Evolutionary conservation across 139 green algal genomes (phyloP).

Genomic region (Closterium sp.): DNA sequence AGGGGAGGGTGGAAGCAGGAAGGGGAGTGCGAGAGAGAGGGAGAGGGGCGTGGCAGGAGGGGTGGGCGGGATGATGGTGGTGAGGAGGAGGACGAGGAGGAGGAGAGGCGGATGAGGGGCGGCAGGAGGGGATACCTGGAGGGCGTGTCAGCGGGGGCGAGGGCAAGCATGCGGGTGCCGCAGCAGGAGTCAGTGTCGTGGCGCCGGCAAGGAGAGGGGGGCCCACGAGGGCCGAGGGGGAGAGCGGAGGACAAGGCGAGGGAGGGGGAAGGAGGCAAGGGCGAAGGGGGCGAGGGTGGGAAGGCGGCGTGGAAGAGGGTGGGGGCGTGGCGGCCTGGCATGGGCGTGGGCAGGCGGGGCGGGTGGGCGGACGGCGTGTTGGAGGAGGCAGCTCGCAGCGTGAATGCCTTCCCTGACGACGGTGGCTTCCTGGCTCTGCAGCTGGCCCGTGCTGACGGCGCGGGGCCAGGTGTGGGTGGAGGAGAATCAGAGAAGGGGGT

Average conservation of each 20-base stretch:
- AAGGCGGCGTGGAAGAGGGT: background rate
- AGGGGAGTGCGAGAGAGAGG: background rate
- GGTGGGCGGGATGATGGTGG: background rate
- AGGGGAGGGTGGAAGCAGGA: background rate
- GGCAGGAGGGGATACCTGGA: slow-evolving; percentile 23
- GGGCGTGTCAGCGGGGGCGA: background rate
- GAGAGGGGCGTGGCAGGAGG: background rate
- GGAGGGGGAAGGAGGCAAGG: background rate
- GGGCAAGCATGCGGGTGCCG: background rate
- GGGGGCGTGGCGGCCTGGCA: background rate
- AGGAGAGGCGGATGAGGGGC: background rate
- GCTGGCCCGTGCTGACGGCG: no score
- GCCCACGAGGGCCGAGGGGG: background rate
- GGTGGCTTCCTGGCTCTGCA: background rate
- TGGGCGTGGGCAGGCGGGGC: background rate
- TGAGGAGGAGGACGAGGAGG: slow-evolving; percentile 6
- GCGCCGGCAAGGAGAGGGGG: background rate
- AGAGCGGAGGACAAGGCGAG: background rate
- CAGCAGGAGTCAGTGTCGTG: background rate
- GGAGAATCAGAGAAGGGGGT: background rate
- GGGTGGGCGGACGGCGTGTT: background rate
- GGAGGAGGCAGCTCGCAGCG: slow-evolving; percentile 1
- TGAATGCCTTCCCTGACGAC: background rate
- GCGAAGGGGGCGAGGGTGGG: slow-evolving; percentile 1
- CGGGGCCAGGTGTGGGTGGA: background rate